These are phyloP conservation scores for Suillus occidentalis DNA, from an alignment of 768 basidiomycete species.

Conservation along the genomic window DNA sequence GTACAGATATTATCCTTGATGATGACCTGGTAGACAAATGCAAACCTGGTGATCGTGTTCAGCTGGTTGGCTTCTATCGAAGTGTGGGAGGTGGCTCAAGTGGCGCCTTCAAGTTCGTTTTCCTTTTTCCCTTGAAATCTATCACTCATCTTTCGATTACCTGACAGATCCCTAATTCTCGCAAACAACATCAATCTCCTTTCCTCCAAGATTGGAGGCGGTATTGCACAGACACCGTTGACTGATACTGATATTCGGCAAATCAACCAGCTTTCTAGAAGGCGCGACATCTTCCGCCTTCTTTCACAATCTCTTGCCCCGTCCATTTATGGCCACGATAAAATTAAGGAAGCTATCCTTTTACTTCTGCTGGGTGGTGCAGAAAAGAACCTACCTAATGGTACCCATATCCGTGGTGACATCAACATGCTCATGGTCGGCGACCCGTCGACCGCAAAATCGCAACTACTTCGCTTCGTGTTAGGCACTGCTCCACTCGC, in stretches of 20 bases:
- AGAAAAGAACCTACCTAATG: constrained; percentile 96
- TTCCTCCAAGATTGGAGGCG: constrained; percentile 92
- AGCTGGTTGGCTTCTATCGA: constrained; percentile 92
- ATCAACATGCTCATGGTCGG: constrained; percentile 99
- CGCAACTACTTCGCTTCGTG: constrained; percentile 93
- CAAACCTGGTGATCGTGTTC: constrained; percentile 97
- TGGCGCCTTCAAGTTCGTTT: constrained; percentile 86
- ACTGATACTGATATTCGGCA: constrained; percentile 93
- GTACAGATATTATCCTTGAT: constrained; percentile 93
- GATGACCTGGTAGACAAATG: constrained; percentile 97
- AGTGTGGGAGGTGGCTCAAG: constrained; percentile 89
- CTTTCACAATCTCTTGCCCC: constrained; percentile 95
- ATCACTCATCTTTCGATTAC: constrained; percentile 15
- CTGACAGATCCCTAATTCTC: constrained; percentile 79
- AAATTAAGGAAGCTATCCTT: constrained; percentile 92
- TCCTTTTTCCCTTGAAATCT: constrained; percentile 14
- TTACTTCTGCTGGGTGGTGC: constrained; percentile 93
- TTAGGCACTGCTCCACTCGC: constrained; percentile 94
- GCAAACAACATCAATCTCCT: constrained; percentile 95
- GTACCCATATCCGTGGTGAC: constrained; percentile 98
- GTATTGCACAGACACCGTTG: constrained; percentile 88
- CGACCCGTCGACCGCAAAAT: constrained; percentile 98
- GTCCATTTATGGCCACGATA: constrained; percentile 94
- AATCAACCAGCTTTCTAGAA: constrained; percentile 92
- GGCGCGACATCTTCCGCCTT: constrained; percentile 81